Evolutionary conservation across 371 early-diverging fungal species (phyloP), one percentile per base, ranked within the genome.

Genomic region (Mortierella sp.): DNA sequence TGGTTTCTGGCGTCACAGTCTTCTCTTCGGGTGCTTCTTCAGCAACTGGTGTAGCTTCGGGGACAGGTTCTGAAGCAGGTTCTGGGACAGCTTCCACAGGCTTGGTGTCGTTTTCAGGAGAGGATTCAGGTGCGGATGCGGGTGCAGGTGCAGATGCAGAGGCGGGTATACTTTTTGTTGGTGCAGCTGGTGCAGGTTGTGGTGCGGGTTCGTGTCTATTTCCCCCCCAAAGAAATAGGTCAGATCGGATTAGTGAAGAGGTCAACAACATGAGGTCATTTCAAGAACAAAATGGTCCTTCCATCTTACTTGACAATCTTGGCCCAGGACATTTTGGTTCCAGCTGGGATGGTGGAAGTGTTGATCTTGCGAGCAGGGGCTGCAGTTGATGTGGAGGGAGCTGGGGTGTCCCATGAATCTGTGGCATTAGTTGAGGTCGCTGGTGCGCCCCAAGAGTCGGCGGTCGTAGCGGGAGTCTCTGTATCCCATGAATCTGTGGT

Each of bases 301-400:
- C 24, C 50, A 29, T 81, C 86, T 62, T 80, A 92, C 92, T 90
- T 91, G 55, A 91, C 85, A 54, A 91, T 82, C 67, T 91, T 91
- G 59, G 93, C 93, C 93, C 93, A 93, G 37, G 92, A 90, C 67
- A 84, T 85, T 65, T 87, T 84, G 49, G 78, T 67, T 48, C 73
- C 74, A 4, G 79, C 56, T 28, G 81, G 71, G 50, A 73, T 69
- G 44, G 81, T 57, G 60, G 67, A 63, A 21, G 78, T 60, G 53
- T 73, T 72, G 59, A 63, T 46, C 57, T 77, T 78, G 45, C 66
- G 74, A 37, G 69, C 57, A 31, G 64, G 57, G 25, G 41, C 27
- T n/a, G 51, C 14, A 4, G 31, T 24, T 1, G 14, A 16, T 6
- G 56, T 22, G n/a, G 51, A 27, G 46, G 46, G 27, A 21, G 37